Evolutionary conservation across 371 early-diverging fungal genomes (phyloP).

Genomic region (Mucor piriformis): DNA sequence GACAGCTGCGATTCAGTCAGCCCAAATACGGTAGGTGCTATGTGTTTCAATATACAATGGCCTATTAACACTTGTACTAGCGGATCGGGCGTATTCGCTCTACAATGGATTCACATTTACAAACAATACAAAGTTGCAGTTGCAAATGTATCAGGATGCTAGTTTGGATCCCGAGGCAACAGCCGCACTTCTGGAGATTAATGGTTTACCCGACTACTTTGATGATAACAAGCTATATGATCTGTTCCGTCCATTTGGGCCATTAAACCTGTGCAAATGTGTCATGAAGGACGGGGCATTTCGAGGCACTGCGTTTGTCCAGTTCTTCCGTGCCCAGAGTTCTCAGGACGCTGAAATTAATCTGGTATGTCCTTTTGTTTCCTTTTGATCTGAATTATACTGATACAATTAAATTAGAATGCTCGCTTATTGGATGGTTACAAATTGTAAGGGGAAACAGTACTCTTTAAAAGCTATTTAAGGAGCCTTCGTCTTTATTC

Average conservation of each 20-base stretch:
- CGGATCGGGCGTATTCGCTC: constrained; percentile 43
- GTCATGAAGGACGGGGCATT: constrained; percentile 27
- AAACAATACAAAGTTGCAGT: constrained; percentile 32
- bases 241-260: constrained; percentile 46
- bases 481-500: neutral
- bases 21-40: constrained; percentile 25
- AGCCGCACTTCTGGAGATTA: constrained; percentile 34
- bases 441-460: constrained; percentile 34
- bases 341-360: constrained; percentile 30
- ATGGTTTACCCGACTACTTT: constrained; percentile 29
- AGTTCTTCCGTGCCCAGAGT: constrained; percentile 38
- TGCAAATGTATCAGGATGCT: constrained; percentile 37
- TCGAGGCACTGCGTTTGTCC: constrained; percentile 37
- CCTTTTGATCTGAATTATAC: no score
- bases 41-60: no score
- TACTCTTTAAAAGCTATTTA: constrained; percentile 6
- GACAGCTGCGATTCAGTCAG: constrained; percentile 32
- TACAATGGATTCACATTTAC: constrained; percentile 42
- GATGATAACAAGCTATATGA: constrained; percentile 40
- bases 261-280: constrained; percentile 39
- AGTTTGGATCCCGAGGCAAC: constrained; percentile 34
- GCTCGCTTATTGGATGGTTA: constrained; percentile 33
- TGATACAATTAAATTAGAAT: constrained; percentile 28
- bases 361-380: constrained; percentile 25
- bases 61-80: constrained; percentile 13